Conservation (phyloP, 176 grass and related monocot genomes). For the Aegilops longissima region DNA sequence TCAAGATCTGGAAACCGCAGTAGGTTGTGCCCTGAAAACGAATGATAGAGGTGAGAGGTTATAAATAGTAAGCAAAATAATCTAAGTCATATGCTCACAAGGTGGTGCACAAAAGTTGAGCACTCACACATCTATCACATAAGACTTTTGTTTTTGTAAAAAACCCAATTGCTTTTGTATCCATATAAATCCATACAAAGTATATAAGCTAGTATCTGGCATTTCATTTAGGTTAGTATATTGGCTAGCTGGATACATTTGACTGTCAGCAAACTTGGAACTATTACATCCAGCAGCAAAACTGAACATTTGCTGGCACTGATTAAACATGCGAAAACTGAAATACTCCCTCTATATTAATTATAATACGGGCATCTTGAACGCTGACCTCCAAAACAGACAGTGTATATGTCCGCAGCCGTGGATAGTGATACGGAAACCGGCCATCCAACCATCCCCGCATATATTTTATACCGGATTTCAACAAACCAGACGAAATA, state of each 20-base stretch:
- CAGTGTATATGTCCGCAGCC: too few species aligned
- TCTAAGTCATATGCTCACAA: not conserved
- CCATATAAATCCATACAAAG: not conserved
- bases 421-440: too few species aligned
- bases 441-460: too few species aligned
- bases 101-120: not conserved
- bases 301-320: not conserved
- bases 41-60: not conserved
- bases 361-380: not conserved
- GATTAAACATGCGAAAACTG: not conserved
- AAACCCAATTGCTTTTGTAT: not conserved
- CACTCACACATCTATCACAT: not conserved
- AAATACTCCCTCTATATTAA: not conserved
- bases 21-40: conserved; percentile 8
- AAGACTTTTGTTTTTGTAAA: not conserved
- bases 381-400: too few species aligned
- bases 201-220: not conserved
- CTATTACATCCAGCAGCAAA: conserved; percentile 18
- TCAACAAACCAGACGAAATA: too few species aligned
- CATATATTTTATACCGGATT: too few species aligned
- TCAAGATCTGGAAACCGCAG: conserved; percentile 34
- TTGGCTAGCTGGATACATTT: not conserved
- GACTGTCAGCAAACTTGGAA: not conserved
- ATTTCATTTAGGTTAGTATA: not conserved
- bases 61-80: not conserved